phyloP scores from a whole-genome alignment of 2,329 filamentous ascomycete species.

The Periconia sp. region DNA sequence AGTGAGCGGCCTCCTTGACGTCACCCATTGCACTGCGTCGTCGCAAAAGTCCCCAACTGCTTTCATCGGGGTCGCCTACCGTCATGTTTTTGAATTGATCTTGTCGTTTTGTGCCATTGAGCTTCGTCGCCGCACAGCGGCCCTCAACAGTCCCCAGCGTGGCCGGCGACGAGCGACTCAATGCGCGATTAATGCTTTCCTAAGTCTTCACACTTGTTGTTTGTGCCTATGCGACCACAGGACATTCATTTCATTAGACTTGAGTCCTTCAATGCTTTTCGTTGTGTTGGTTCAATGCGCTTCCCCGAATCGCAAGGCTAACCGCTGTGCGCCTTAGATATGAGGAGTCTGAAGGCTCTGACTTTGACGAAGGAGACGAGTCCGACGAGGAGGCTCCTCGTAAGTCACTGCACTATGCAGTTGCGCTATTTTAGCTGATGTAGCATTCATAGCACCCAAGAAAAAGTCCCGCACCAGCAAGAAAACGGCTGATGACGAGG shows the following conservation, averaged over 20 bases:
- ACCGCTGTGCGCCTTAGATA: constrained; percentile 33
- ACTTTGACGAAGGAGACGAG: constrained; percentile 44
- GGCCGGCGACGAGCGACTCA: constrained; percentile 3
- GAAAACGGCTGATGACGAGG: constrained; percentile 37
- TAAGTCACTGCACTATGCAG: constrained; percentile 23
- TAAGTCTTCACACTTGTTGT: constrained; percentile 3
- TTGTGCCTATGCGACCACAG: neutral
- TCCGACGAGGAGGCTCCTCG: constrained; percentile 43
- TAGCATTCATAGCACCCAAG: constrained; percentile 34
- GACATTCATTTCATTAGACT: constrained; percentile 3
- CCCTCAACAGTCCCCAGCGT: constrained; percentile 18
- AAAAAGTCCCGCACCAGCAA: constrained; percentile 42
- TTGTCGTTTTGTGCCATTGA: constrained; percentile 11
- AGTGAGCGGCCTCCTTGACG: constrained; percentile 45
- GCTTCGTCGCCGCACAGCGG: constrained; percentile 25
- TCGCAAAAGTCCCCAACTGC: constrained; percentile 26
- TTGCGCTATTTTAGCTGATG: constrained; percentile 4
- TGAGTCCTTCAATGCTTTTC: constrained; percentile 2
- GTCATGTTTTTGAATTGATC: constrained; percentile 14
- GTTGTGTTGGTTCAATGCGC: neutral
- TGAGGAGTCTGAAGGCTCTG: constrained; percentile 44
- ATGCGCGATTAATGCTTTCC: constrained; percentile 1
- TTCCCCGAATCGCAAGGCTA: constrained; percentile 19
- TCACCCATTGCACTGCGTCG: constrained; percentile 32
- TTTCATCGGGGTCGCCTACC: constrained; percentile 27